Base-by-base conservation (phyloP, 2,329 filamentous ascomycete species). In the Neocucurbitaria cava region DNA sequence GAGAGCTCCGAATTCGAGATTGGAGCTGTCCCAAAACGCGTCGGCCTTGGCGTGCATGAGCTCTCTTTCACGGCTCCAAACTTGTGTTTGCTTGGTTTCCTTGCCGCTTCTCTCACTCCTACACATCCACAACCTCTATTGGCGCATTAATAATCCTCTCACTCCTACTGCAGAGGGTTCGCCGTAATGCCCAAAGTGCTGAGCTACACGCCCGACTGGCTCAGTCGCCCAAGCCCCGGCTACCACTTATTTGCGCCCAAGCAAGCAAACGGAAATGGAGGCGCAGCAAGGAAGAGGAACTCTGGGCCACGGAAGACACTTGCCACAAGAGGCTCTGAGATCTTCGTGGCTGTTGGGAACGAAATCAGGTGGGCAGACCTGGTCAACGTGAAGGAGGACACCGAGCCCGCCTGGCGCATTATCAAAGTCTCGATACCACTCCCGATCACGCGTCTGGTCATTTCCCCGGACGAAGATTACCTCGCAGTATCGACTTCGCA, bases 301-400 rank as follows among this genome's bases (percentile, higher is more conserved):
- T 47, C 60, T n/a, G 76, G 81, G 2, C 77, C 85, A 1, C 76
- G 72, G 18, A 80, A 79, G 59, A 92, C 87, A 0, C 88, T 98
- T 66, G 93, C 92, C 9, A 87, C 85, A 45, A 84, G 94, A 54
- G 92, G 90, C 15, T 92, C 90, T 1, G 93, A 99, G 69, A 81
- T 98, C 9, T 98, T 98, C 72, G 87, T 92, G 11, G 93, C 92
- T 18, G 88, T 90, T 36, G 93, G 93, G 44, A 93, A 89, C 66
- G 91, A 98, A 76, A 89, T 99, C 57, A 85, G 93, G 74, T 99
- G 95, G 92, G 89, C 90, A 9, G 91, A 96, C 76, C 78, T 99
- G 50, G 86, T 87, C 46, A 86, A 88, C 54, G 76, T 98, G 69
- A 96, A 96, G 79, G 90, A 86, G 50, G 67, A 58, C 52, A 43